Evolutionary conservation across 2,329 filamentous ascomycete genomes (phyloP).

Genomic region (Thelonectria blattea): DNA sequence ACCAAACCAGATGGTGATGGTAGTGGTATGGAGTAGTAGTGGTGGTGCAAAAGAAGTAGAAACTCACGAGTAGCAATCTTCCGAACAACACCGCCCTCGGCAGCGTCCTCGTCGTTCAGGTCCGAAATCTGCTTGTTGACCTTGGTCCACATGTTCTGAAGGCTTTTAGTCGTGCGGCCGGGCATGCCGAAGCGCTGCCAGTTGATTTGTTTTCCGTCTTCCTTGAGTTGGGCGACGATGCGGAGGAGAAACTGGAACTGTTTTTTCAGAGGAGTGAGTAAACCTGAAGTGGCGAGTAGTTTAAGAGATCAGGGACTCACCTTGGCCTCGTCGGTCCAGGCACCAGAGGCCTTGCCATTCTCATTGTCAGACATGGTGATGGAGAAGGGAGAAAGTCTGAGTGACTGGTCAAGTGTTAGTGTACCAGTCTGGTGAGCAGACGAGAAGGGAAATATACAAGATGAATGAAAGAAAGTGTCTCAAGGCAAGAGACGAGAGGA

Average conservation of each 20-base stretch:
- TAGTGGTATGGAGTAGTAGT: not conserved
- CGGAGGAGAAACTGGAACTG: slow-evolving; percentile 46
- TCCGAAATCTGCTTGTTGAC: slow-evolving; percentile 46
- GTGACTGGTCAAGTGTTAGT: not conserved
- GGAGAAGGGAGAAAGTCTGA: not conserved
- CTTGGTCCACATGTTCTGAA: slow-evolving; percentile 46
- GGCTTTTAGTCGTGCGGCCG: slow-evolving; percentile 46
- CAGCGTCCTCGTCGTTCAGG: slow-evolving; percentile 37
- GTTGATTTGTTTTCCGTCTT: slow-evolving; percentile 43
- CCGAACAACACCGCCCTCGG: slow-evolving; percentile 20
- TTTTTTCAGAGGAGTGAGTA: not conserved
- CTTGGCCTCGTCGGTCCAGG: slow-evolving; percentile 48
- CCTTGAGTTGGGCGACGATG: slow-evolving; percentile 43
- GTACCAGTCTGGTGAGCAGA: not conserved
- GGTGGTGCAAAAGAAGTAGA: no score
- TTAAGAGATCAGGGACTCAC: slow-evolving; percentile 24
- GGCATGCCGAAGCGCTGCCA: slow-evolving; percentile 46
- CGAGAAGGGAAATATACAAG: not conserved
- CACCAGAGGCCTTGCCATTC: slow-evolving; percentile 28
- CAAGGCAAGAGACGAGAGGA: not conserved
- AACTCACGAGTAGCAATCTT: slow-evolving; percentile 35
- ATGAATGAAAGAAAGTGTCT: not conserved
- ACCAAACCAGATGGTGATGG: no score
- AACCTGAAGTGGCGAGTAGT: not conserved
- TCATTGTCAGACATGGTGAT: slow-evolving; percentile 36